Percentiles rank a stretch among this genome's conserved stretches.
Evolutionary conservation across 495 filamentous ascomycete genomes (phyloP).

Genomic region (Aspergillus carlsbadensis): DNA sequence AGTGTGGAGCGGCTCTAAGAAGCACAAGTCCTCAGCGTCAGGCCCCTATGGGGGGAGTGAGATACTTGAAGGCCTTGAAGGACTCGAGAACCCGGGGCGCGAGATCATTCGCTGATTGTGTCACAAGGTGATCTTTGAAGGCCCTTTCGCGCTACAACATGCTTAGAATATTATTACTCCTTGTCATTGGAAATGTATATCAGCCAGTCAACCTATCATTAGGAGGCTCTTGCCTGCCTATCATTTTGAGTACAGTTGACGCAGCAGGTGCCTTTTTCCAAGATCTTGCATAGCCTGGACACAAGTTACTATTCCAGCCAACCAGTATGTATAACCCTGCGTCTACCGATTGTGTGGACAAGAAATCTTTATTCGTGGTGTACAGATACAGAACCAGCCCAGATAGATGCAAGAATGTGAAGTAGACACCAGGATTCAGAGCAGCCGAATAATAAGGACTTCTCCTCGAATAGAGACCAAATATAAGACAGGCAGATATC

Average conservation of each 20-base stretch:
- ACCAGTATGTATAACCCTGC: background rate
- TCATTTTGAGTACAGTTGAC: background rate
- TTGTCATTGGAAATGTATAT: background rate
- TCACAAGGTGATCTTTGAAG: background rate
- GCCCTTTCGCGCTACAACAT: background rate
- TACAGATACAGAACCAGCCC: slow-evolving; percentile 7
- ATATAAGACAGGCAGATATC: slow-evolving; percentile 4
- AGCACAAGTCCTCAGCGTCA: slow-evolving; percentile 51
- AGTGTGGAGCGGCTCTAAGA: slow-evolving; percentile 73
- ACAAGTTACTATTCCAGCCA: background rate
- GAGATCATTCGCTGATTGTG: slow-evolving; percentile 41
- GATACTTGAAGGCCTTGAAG: slow-evolving; percentile 83
- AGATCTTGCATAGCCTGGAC: too few relatives aligned
- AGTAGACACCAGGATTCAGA: slow-evolving; percentile 3
- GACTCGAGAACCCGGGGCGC: slow-evolving; percentile 72
- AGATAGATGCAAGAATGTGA: slow-evolving; percentile 13
- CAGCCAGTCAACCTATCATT: slow-evolving; percentile 2
- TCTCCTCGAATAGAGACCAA: slow-evolving; percentile 2
- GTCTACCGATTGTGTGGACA: background rate
- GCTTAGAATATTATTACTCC: slow-evolving; percentile 5
- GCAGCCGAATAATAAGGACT: background rate
- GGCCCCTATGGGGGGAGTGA: slow-evolving; percentile 82
- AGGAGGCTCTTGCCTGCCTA: background rate
- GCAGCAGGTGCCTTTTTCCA: too few relatives aligned
- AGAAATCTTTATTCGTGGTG: background rate